Conservation (phyloP, 441 rosid species). For the Melastoma candidum region DNA sequence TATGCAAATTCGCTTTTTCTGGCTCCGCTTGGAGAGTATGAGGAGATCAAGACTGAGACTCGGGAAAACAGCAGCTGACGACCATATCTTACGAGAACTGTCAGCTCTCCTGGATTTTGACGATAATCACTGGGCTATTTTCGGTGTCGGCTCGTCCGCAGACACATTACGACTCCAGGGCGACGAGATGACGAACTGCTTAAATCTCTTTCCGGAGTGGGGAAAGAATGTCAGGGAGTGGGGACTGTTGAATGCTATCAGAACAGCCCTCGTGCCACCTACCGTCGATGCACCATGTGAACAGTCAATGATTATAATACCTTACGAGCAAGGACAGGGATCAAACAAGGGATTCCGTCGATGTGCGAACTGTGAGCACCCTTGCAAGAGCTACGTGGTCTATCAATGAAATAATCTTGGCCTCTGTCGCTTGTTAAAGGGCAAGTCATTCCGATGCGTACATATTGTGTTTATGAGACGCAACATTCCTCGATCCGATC, state of each 20-base stretch:
- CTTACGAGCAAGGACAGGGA: conserved; percentile 28
- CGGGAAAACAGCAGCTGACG: conserved; percentile 20
- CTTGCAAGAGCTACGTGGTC: conserved; percentile 40
- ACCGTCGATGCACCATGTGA: conserved; percentile 28
- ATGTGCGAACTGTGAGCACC: conserved; percentile 55
- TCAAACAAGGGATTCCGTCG: conserved; percentile 17
- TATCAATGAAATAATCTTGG: conserved; percentile 28
- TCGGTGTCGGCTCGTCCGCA: conserved; percentile 36
- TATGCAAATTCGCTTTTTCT: conserved; percentile 44
- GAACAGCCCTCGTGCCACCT: conserved; percentile 24
- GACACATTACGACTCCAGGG: conserved; percentile 33
- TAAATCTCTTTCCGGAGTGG: conserved; percentile 37
- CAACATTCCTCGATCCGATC: no score
- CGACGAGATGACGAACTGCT: conserved; percentile 24
- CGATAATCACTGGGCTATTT: conserved; percentile 39
- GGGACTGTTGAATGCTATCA: conserved; percentile 44
- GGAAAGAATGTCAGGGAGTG: conserved; percentile 28
- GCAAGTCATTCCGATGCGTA: no score
- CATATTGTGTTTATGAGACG: no score
- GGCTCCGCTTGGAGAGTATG: conserved; percentile 66
- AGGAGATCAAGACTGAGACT: conserved; percentile 35
- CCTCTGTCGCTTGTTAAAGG: no score
- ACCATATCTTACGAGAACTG: conserved; percentile 35
- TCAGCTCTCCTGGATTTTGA: conserved; percentile 36
- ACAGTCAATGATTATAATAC: conserved; percentile 25